These are phyloP conservation scores for Fusarium tuaranense DNA, from an alignment of 2,329 filamentous ascomycete genomes.

Conservation along the genomic window DNA sequence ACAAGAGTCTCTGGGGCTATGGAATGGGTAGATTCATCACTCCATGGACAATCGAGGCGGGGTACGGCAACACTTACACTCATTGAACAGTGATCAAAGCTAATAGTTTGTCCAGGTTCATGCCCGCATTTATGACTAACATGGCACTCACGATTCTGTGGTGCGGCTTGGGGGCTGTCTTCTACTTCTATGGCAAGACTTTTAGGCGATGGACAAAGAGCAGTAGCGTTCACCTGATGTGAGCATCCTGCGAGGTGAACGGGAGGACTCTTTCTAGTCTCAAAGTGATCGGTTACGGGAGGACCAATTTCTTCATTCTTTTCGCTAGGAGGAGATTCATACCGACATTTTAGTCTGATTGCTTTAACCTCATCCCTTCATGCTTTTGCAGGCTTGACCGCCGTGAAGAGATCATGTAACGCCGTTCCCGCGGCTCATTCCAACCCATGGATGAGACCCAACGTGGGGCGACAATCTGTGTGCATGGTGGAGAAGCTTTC, in stretches of 20 bases:
- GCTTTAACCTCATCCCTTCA: background rate
- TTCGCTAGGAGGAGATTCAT: background rate
- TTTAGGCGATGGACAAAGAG: constrained; percentile 8
- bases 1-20: constrained; percentile 26
- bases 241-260: background rate
- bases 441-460: background rate
- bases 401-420: background rate
- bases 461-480: no score
- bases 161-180: background rate
- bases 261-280: background rate
- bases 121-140: constrained; percentile 11
- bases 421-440: background rate
- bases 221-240: constrained; percentile 8
- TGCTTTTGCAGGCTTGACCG: background rate
- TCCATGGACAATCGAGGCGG: constrained; percentile 11
- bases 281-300: background rate
- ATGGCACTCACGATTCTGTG: constrained; percentile 7
- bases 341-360: background rate
- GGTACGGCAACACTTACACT: constrained; percentile 2
- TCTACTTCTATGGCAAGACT: constrained; percentile 16
- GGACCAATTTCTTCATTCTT: background rate
- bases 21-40: constrained; percentile 23
- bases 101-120: background rate
- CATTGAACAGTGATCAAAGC: background rate
- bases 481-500: no score